Conservation (phyloP, 2,329 filamentous ascomycete genomes). For the Catunica adiposa region DNA sequence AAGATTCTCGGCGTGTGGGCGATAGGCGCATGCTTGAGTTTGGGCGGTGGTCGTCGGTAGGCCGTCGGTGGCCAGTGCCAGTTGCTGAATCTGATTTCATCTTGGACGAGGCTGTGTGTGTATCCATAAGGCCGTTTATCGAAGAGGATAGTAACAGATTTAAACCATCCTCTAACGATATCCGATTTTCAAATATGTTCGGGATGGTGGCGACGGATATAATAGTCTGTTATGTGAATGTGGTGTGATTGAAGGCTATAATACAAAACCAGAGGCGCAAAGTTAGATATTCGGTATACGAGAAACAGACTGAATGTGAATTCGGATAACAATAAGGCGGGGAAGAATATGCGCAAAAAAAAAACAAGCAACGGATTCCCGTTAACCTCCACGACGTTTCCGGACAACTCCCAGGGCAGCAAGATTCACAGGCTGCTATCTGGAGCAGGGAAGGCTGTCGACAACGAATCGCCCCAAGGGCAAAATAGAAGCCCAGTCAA, state of each 20-base stretch:
- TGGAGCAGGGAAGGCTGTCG: not conserved
- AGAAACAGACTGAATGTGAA: too few species aligned
- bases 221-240: not conserved
- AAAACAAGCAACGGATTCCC: not conserved
- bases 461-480: not conserved
- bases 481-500: not conserved
- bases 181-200: not conserved
- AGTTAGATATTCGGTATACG: too few species aligned
- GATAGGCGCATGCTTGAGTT: constrained; percentile 1
- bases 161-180: constrained; percentile 13
- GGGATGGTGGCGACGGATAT: not conserved
- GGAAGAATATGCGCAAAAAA: not conserved
- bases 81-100: constrained; percentile 10
- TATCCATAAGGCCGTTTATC: constrained; percentile 13
- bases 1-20: constrained; percentile 3
- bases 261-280: too few species aligned
- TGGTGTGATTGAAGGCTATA: not conserved
- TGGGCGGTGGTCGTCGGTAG: not conserved
- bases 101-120: constrained; percentile 10
- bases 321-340: too few species aligned
- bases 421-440: not conserved
- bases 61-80: not conserved
- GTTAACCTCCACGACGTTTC: not conserved
- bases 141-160: not conserved
- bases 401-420: not conserved